Evolutionary conservation across 176 grass and related monocot genomes (phyloP).

Genomic region (Microstegium vimineum): DNA sequence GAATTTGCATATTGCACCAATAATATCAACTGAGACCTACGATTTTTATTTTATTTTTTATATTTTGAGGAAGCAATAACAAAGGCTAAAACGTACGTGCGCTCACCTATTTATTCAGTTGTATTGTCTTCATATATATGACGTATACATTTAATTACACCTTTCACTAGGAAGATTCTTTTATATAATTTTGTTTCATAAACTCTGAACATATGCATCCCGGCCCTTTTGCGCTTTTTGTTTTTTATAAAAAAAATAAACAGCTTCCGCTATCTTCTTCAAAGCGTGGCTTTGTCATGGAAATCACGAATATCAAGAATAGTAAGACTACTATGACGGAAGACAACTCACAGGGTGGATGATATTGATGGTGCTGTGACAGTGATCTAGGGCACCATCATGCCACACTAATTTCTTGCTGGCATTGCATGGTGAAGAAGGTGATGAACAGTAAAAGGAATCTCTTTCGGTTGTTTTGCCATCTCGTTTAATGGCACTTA

Average conservation of each 20-base stretch:
- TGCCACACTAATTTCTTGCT: conserved; percentile 3
- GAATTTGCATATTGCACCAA: too few species aligned
- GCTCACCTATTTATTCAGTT: too few species aligned
- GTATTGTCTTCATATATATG: too few species aligned
- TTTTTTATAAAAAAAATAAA: background rate
- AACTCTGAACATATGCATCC: background rate
- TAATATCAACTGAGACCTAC: too few species aligned
- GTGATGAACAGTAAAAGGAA: background rate
- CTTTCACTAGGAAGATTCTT: too few species aligned
- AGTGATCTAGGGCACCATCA: background rate
- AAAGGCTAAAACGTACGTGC: too few species aligned
- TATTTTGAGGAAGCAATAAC: too few species aligned
- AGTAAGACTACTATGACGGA: background rate
- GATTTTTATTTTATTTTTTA: too few species aligned
- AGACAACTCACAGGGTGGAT: background rate
- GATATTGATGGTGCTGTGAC: background rate
- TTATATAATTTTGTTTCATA: background rate
- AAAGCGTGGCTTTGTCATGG: background rate
- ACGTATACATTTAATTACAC: too few species aligned
- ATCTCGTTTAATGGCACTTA: too few species aligned
- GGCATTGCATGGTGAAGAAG: background rate
- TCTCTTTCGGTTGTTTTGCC: background rate
- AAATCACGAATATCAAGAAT: background rate
- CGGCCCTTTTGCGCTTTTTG: background rate
- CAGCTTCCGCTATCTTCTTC: background rate